Percentiles rank a stretch among this genome's conserved stretches.
Evolutionary conservation across 2,329 filamentous ascomycete species (phyloP).

Genomic region (Emmonsia crescens): DNA sequence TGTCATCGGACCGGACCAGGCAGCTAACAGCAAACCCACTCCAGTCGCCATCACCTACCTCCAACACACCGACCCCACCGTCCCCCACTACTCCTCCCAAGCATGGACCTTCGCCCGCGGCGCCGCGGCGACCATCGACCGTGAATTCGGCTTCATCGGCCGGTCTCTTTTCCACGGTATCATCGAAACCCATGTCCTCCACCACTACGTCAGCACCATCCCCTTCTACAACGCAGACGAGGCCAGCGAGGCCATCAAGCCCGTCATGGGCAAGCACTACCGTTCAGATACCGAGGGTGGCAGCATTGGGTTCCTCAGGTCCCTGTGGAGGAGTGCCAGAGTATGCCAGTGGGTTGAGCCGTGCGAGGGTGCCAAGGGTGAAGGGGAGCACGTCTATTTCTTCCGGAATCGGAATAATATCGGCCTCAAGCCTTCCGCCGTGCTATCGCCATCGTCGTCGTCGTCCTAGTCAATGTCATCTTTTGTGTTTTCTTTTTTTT

Average conservation of each 20-base stretch:
- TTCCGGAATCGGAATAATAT: constrained; percentile 90
- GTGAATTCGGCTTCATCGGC: constrained; percentile 93
- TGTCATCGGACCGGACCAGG: background rate
- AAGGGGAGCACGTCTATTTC: constrained; percentile 78
- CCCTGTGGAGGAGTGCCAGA: constrained; percentile 69
- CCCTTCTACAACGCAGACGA: constrained; percentile 96
- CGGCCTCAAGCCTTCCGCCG: constrained; percentile 35
- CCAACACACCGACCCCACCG: constrained; percentile 88
- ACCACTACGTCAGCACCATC: constrained; percentile 94
- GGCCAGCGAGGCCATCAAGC: constrained; percentile 86
- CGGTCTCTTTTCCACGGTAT: constrained; percentile 88
- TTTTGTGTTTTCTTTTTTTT: background rate
- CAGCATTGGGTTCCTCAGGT: constrained; percentile 68
- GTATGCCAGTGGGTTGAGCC: constrained; percentile 98
- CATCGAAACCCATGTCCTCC: constrained; percentile 93
- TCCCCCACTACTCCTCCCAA: constrained; percentile 80
- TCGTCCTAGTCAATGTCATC: background rate
- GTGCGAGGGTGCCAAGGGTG: constrained; percentile 65
- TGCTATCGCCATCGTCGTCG: background rate
- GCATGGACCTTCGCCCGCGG: constrained; percentile 91
- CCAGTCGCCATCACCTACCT: constrained; percentile 92
- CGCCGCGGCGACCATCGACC: constrained; percentile 90
- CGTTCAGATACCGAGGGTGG: constrained; percentile 70
- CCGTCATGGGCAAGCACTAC: constrained; percentile 93
- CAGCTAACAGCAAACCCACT: constrained; percentile 3